These are phyloP conservation scores for Lactifluus pinguis DNA, from an alignment of 768 basidiomycete species.

Conservation along the genomic window DNA sequence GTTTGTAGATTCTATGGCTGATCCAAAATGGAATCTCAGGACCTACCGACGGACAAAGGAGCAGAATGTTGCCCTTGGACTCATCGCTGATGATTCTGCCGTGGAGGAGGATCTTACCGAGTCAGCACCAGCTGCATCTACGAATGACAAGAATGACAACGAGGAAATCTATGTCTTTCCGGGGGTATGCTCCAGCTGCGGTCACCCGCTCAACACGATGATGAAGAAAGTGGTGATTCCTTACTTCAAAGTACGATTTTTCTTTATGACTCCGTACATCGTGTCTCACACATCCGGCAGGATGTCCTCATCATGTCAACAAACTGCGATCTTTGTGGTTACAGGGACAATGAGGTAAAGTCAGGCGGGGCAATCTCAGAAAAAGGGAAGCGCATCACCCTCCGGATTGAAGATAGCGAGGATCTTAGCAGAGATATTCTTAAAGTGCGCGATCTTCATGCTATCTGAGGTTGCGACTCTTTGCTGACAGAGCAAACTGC, in stretches of 20 bases:
- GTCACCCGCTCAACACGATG: constrained; percentile 68
- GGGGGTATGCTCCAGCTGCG: constrained; percentile 83
- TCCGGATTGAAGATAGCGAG: constrained; percentile 87
- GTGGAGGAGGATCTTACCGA: constrained; percentile 16
- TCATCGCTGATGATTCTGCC: constrained; percentile 42
- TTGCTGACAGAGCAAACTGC: not conserved
- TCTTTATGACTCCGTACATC: not conserved
- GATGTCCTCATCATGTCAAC: constrained; percentile 98
- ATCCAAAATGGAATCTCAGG: constrained; percentile 87
- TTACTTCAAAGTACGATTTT: constrained; percentile 71
- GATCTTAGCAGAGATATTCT: constrained; percentile 90
- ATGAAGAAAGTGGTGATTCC: constrained; percentile 98
- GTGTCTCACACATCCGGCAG: constrained; percentile 32
- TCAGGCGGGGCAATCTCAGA: constrained; percentile 84
- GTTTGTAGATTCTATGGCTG: constrained; percentile 75
- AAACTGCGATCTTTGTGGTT: constrained; percentile 91
- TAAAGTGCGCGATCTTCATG: constrained; percentile 48
- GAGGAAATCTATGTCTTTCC: constrained; percentile 90
- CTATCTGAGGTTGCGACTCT: not conserved
- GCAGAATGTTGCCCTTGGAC: constrained; percentile 74
- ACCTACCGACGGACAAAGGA: constrained; percentile 71
- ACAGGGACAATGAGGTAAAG: constrained; percentile 97
- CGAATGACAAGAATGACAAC: constrained; percentile 31
- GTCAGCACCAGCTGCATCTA: constrained; percentile 21
- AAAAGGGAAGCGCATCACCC: constrained; percentile 75